These are phyloP conservation scores for Trichoderma oligosporum DNA, from an alignment of 2,329 filamentous ascomycete species.

Conservation along the genomic window DNA sequence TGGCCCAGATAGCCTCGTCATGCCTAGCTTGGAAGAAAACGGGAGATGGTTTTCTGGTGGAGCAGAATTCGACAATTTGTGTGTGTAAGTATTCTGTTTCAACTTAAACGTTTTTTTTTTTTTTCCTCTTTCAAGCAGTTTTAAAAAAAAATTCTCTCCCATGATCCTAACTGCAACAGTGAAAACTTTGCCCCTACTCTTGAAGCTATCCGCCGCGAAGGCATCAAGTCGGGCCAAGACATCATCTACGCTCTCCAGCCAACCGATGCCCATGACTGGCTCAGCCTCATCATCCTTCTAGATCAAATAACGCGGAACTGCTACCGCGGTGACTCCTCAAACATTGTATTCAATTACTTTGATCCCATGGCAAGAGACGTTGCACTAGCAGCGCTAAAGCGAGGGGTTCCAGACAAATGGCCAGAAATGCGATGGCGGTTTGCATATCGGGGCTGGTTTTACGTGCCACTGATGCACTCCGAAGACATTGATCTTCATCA, in stretches of 20 bases:
- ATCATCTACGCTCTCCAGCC: constrained; percentile 30
- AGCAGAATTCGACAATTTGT: constrained; percentile 34
- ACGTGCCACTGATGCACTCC: constrained; percentile 58
- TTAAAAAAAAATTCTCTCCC: too few species aligned
- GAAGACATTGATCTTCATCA: constrained; percentile 48
- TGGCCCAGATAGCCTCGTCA: constrained; percentile 26
- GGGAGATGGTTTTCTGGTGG: constrained; percentile 36
- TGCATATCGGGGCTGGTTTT: constrained; percentile 52
- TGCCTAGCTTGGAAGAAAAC: constrained; percentile 27
- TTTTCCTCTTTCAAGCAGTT: too few species aligned
- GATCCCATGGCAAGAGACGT: constrained; percentile 52
- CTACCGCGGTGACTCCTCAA: constrained; percentile 47
- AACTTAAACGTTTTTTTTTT: too few species aligned
- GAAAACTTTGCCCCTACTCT: constrained; percentile 32
- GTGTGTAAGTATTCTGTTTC: constrained; percentile 29
- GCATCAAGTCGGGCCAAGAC: constrained; percentile 29
- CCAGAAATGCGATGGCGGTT: constrained; percentile 34
- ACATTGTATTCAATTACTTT: constrained; percentile 50
- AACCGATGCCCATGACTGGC: constrained; percentile 34
- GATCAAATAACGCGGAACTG: constrained; percentile 63
- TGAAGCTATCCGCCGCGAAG: constrained; percentile 31
- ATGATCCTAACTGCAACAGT: constrained; percentile 22
- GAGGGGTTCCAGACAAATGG: constrained; percentile 29
- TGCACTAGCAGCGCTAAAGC: constrained; percentile 34
- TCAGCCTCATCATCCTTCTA: constrained; percentile 54